Evolutionary conservation across 495 filamentous ascomycete species (phyloP).

Genomic region (Collariella sp.): DNA sequence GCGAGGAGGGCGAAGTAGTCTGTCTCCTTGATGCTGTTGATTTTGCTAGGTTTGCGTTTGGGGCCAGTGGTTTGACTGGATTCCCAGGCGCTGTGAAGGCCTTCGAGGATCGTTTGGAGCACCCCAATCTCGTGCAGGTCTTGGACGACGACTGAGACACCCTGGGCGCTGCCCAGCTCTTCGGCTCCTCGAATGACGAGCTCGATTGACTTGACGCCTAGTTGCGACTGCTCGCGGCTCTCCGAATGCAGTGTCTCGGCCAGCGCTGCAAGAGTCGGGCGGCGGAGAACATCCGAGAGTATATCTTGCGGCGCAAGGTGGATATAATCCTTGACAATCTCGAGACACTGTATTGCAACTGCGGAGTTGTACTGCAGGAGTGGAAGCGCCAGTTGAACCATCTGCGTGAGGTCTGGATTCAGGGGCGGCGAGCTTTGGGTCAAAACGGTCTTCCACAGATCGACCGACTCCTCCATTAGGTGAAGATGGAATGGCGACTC

Average conservation of each 20-base stretch:
- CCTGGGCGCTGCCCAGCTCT: constrained; percentile 56
- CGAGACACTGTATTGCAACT: constrained; percentile 47
- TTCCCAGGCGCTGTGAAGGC: constrained; percentile 61
- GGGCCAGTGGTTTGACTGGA: constrained; percentile 72
- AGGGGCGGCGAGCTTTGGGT: constrained; percentile 59
- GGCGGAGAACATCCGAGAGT: constrained; percentile 54
- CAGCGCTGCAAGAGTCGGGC: constrained; percentile 49
- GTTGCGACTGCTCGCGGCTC: constrained; percentile 56
- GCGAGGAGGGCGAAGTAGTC: constrained; percentile 82
- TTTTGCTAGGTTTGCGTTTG: constrained; percentile 48
- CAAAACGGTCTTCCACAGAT: constrained; percentile 76
- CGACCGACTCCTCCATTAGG: constrained; percentile 83
- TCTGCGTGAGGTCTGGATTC: constrained; percentile 54
- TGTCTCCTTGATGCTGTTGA: constrained; percentile 62
- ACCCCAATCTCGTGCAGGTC: constrained; percentile 63
- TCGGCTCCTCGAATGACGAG: constrained; percentile 61
- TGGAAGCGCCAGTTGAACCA: constrained; percentile 59
- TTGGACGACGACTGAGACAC: constrained; percentile 54
- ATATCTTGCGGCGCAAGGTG: constrained; percentile 67
- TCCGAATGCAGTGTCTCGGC: constrained; percentile 49
- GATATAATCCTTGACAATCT: constrained; percentile 65
- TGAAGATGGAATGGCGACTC: constrained; percentile 74
- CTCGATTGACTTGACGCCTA: constrained; percentile 60
- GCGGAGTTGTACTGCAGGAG: constrained; percentile 58
- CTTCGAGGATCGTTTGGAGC: constrained; percentile 56